Percentiles rank a stretch among this genome's conserved stretches.
These are phyloP conservation scores for Exophiala viscosa DNA, from an alignment of 2,329 filamentous ascomycete genomes.

Conservation along the genomic window DNA sequence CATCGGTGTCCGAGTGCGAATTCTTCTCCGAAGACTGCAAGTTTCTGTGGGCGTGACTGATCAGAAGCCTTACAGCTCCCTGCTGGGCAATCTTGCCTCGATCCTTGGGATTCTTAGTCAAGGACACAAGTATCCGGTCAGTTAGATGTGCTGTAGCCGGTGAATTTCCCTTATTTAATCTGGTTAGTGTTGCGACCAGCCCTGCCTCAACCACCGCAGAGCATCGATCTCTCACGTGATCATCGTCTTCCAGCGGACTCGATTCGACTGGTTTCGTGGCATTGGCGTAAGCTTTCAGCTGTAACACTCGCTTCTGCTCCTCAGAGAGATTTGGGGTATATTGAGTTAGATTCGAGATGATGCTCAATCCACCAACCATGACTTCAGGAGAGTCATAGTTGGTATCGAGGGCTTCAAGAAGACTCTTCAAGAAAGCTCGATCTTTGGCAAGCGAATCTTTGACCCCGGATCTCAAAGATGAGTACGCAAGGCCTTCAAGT, in stretches of 20 bases:
- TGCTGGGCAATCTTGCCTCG: constrained; percentile 84
- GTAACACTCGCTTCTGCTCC: constrained; percentile 85
- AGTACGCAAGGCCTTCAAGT: constrained; percentile 88
- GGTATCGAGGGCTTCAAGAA: constrained; percentile 52
- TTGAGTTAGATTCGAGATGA: constrained; percentile 77
- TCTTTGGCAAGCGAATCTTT: constrained; percentile 77
- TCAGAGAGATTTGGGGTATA: constrained; percentile 77
- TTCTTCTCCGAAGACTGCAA: constrained; percentile 17
- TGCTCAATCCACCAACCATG: constrained; percentile 80
- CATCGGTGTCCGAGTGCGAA: constrained; percentile 46
- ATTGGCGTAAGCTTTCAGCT: constrained; percentile 92
- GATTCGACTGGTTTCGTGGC: constrained; percentile 64
- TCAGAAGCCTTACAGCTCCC: constrained; percentile 81
- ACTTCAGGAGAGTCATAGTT: constrained; percentile 63
- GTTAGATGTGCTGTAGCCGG: constrained; percentile 67
- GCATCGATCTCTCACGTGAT: constrained; percentile 72
- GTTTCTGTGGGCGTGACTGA: constrained; percentile 57
- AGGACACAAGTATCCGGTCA: constrained; percentile 70
- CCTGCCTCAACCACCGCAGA: constrained; percentile 73
- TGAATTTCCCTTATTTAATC: constrained; percentile 68
- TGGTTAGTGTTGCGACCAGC: constrained; percentile 71
- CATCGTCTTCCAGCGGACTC: constrained; percentile 70
- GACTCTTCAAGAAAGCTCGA: constrained; percentile 61
- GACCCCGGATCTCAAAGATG: constrained; percentile 77
- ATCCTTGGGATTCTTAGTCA: constrained; percentile 69